These are phyloP conservation scores for Ziziphus jujuba DNA, from an alignment of 306 rosid species.

Conservation along the genomic window DNA sequence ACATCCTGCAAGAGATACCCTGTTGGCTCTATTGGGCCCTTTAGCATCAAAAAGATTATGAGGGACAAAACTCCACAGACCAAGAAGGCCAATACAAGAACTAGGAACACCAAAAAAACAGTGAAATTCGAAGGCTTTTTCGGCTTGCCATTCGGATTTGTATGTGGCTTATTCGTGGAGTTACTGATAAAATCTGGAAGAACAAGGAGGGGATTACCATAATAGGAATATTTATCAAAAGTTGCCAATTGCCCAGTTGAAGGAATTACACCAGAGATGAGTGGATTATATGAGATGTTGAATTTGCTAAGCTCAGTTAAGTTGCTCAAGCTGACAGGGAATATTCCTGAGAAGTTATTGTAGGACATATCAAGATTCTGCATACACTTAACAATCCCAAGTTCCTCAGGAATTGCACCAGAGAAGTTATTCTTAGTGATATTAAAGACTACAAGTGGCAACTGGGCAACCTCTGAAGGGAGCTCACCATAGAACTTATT, in stretches of 20 bases:
- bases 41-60: slow-evolving; percentile 42
- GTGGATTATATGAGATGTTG: slow-evolving; percentile 85
- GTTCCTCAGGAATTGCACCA: slow-evolving; percentile 65
- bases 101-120: slow-evolving; percentile 35
- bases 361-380: slow-evolving; percentile 74
- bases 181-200: slow-evolving; percentile 56
- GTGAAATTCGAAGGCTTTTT: slow-evolving; percentile 35
- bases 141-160: neutral
- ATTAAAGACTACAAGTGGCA: slow-evolving; percentile 66
- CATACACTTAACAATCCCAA: slow-evolving; percentile 61
- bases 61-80: slow-evolving; percentile 50
- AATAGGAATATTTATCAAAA: slow-evolving; percentile 60
- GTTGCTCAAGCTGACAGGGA: slow-evolving; percentile 64
- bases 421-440: slow-evolving; percentile 64
- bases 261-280: slow-evolving; percentile 59
- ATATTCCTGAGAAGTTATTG: slow-evolving; percentile 77
- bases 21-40: slow-evolving; percentile 42
- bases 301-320: slow-evolving; percentile 73
- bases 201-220: slow-evolving; percentile 58
- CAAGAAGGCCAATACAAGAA: slow-evolving; percentile 46
- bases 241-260: slow-evolving; percentile 66
- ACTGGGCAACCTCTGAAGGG: slow-evolving; percentile 55
- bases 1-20: slow-evolving; percentile 42
- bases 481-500: slow-evolving; percentile 63
- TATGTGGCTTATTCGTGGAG: slow-evolving; percentile 8